These are phyloP conservation scores for Alloteropsis semialata DNA, from an alignment of 176 grass and related monocot genomes.

Conservation along the genomic window DNA sequence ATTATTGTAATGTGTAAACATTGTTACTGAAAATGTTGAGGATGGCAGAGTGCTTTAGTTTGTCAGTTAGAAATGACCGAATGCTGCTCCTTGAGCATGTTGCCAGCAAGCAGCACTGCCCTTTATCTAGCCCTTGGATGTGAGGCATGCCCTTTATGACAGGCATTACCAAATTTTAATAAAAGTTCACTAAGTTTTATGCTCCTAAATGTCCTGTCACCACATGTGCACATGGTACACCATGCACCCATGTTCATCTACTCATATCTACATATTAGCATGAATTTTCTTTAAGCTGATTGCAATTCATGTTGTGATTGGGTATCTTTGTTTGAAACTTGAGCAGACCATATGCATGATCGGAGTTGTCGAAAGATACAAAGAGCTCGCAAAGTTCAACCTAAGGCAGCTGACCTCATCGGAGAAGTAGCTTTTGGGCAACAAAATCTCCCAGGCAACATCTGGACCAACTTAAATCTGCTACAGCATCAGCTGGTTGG, in stretches of 20 bases:
- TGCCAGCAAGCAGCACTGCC: not conserved
- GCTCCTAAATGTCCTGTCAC: not conserved
- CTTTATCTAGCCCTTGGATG: not conserved
- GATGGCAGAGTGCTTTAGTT: not conserved
- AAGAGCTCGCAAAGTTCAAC: conserved; percentile 90
- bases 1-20: not conserved
- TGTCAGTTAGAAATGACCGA: not conserved
- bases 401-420: conserved; percentile 79
- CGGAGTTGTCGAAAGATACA: conserved; percentile 82
- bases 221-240: not conserved
- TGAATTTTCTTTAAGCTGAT: not conserved
- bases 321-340: conserved; percentile 13
- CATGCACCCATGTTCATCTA: not conserved
- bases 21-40: not conserved
- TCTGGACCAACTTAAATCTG: not conserved
- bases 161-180: not conserved
- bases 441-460: not conserved
- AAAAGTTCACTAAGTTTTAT: not conserved
- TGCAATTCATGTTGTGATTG: not conserved
- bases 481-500: conserved; percentile 10
- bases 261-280: not conserved
- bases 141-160: not conserved
- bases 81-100: not conserved
- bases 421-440: conserved; percentile 31
- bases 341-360: conserved; percentile 85